A percentile compares a stretch with the other conserved stretches of the same genome.
These are phyloP conservation scores for Lenwebbia sp. DNA, from an alignment of 345 rosid species.

Conservation along the genomic window DNA sequence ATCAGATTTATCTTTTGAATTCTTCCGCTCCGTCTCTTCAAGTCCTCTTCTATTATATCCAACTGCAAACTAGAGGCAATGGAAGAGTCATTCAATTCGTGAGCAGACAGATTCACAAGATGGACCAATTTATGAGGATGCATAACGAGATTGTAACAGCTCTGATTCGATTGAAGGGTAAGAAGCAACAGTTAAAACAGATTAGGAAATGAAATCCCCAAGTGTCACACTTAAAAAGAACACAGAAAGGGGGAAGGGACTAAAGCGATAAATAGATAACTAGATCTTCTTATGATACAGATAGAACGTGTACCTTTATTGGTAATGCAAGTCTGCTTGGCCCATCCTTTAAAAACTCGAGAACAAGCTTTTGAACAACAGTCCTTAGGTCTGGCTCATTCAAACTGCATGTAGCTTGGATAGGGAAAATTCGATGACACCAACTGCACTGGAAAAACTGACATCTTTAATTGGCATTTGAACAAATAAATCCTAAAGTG, in stretches of 20 bases:
- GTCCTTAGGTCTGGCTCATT: conserved; percentile 60
- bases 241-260: neutral
- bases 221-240: neutral
- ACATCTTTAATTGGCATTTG: neutral
- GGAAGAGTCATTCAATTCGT: neutral
- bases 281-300: neutral
- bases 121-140: neutral
- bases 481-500: neutral
- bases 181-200: neutral
- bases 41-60: conserved; percentile 85
- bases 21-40: conserved; percentile 44
- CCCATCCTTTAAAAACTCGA: conserved; percentile 42
- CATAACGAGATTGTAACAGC: neutral
- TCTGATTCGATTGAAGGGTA: neutral
- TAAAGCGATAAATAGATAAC: neutral
- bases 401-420: conserved; percentile 79
- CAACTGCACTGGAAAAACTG: conserved; percentile 44
- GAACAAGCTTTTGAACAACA: conserved; percentile 65
- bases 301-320: conserved; percentile 41
- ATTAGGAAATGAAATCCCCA: neutral
- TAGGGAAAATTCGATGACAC: conserved; percentile 92
- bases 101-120: neutral
- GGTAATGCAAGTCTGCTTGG: conserved; percentile 31
- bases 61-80: conserved; percentile 64
- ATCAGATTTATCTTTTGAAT: conserved; percentile 19